These are phyloP conservation scores for Lenzites betulinus DNA, from an alignment of 768 basidiomycete genomes.

Conservation along the genomic window DNA sequence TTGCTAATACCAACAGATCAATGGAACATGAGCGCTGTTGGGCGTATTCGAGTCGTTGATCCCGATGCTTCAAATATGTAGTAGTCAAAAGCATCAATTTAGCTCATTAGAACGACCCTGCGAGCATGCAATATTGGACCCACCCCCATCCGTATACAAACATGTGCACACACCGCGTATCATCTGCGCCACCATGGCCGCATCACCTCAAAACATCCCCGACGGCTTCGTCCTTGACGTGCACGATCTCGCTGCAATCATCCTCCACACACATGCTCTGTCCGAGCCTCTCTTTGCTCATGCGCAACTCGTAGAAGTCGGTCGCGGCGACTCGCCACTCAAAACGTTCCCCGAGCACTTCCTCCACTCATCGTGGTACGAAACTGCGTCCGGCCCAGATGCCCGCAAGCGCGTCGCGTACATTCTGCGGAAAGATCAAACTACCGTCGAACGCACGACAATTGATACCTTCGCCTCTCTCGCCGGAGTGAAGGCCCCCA, in stretches of 20 bases:
- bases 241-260: constrained; percentile 25
- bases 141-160: too few relatives aligned
- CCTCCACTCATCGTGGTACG: constrained; percentile 5
- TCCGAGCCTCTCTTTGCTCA: constrained; percentile 18
- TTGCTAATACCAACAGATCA: too few relatives aligned
- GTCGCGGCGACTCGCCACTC: constrained; percentile 1
- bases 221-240: constrained; percentile 24
- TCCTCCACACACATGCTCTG: constrained; percentile 18
- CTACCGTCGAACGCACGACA: background rate
- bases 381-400: too few relatives aligned
- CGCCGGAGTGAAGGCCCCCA: constrained; percentile 16
- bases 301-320: constrained; percentile 20
- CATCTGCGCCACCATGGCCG: background rate
- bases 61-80: too few relatives aligned
- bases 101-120: too few relatives aligned
- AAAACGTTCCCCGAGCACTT: constrained; percentile 10
- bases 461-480: constrained; percentile 19
- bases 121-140: too few relatives aligned
- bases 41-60: too few relatives aligned
- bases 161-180: too few relatives aligned
- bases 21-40: too few relatives aligned
- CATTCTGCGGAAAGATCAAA: constrained; percentile 12
- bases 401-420: constrained; percentile 17
- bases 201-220: background rate
- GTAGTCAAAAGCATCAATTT: too few relatives aligned